Evolutionary conservation across 179 eudicot genomes (phyloP), one percentile per base, ranked within the genome.

Genomic region (Beta macrorhiza): DNA sequence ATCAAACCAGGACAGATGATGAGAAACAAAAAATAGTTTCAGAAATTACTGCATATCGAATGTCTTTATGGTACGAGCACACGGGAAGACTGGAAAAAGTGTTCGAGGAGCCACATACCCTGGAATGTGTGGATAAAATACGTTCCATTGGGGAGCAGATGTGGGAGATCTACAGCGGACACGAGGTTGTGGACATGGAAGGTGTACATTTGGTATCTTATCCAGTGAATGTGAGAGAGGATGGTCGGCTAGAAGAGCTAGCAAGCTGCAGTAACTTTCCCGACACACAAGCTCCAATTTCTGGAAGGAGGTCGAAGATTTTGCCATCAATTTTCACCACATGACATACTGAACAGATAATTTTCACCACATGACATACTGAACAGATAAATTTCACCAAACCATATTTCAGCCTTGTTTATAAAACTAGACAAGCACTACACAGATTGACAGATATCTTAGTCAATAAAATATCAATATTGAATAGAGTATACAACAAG

Each of bases 1-100:
- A 97, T 82, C 95, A 94, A 69, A 51, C 86, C 61, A 76, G 70
- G 70, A 81, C 7, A 44, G 25, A 72, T 7, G 87, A 75, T 5
- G 86, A 87, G 44, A 62, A 47, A 42, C 74, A 76, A 72, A 76
- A 67, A 5, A 82, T 14, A 64, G 74, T 44, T 3, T 89, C 85
- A 32, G 93, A 90, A 13, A 88, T 97, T 74, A 85, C 84, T 59
- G 84, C 87, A 53, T 91, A 87, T 75, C 90, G 98, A 32, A 86
- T 85, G 92, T 92, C 97, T 61, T 80, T 97, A 62, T 97, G 99
- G 99, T 91, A 91, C 22, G 99, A 97, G 82, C 99, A 97, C 83
- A 91, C 91, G 12, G 89, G 98, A 84, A 62, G 74, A 84, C 81
- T 70, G 4, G 93, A 87, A 56, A 87, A 90, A 65, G 25, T 71